Base-by-base conservation (phyloP, 768 basidiomycete genomes). In the Crepidotus variabilis region DNA sequence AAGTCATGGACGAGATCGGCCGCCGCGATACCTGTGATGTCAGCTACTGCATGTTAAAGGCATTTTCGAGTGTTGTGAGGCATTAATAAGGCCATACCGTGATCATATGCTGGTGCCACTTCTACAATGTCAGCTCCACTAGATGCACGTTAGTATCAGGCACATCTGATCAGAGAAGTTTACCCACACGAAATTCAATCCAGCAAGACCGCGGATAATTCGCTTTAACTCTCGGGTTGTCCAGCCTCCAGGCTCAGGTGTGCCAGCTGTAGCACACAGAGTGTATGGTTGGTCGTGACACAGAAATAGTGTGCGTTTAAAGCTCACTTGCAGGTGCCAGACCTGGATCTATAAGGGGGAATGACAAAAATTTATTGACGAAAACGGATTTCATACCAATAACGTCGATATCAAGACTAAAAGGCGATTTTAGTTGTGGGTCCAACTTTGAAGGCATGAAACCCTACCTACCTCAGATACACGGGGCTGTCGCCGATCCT, bases 201-300 rank as follows among this genome's bases (percentile, higher is more conserved):
- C 90, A 1, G 82, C 82, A 11, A 93, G 76, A 13, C 92, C 91
- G 57, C 92, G 82, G 51, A 92, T 76, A 62, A 92, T 88, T 34
- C 88, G 81, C 63, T 92, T 91, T 43, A 90, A 76, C 70, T 92
- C 91, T 49, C 90, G 82, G 18, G 83, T 86, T 2, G 91, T 90
- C 90, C 88, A 92, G 11, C 91, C 91, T 32, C 91, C 91, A 1
- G 86, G 78, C 68, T 93, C 91, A 13, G 91, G 91, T 1, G 91
- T 92, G 13, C 91, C 90, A 55, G 92, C 87, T 90, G 64, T 3
- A 55, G 46, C 52, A 34, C 50, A 48, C 36, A 56, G 22, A 58
- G 8, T 28, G 28, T 8, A 28, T 28, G 18, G 14, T 28, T 13
- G 34, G 16, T 36, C 16, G 11, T n/a, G n/a, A n/a, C n/a, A n/a